Evolutionary conservation across 441 rosid genomes (phyloP).

Genomic region (Oxalis stricta): DNA sequence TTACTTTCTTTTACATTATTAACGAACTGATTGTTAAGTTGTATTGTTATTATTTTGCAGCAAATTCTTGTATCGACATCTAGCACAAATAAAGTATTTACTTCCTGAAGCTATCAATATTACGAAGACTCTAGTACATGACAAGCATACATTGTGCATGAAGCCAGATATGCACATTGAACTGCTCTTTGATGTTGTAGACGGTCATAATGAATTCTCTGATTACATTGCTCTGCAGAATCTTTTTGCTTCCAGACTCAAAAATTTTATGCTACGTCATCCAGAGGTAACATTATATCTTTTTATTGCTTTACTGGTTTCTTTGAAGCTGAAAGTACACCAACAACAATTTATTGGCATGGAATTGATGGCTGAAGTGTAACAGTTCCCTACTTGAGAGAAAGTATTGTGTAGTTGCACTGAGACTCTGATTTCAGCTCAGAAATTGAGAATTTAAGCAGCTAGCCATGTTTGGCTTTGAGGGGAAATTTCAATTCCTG

Average conservation of each 20-base stretch:
- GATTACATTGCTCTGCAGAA: conserved; percentile 21
- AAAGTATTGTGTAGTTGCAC: no score
- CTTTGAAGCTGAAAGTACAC: neutral
- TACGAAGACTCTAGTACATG: conserved; percentile 30
- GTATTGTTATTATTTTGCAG: conserved; percentile 14
- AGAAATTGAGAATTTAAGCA: no score
- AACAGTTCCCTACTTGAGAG: no score
- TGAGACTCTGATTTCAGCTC: no score
- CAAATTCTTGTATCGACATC: conserved; percentile 21
- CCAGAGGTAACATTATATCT: conserved; percentile 24
- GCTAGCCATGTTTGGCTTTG: no score
- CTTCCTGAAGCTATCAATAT: conserved; percentile 32
- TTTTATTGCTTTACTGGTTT: neutral
- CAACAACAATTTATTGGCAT: neutral
- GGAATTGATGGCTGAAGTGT: neutral
- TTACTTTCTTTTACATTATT: neutral
- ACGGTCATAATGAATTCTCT: conserved; percentile 23
- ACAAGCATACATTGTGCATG: conserved; percentile 32
- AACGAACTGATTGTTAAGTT: neutral
- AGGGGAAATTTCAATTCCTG: no score
- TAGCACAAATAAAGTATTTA: conserved; percentile 35
- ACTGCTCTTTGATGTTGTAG: conserved; percentile 22
- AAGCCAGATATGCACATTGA: conserved; percentile 27
- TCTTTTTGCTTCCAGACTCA: conserved; percentile 23
- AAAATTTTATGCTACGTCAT: conserved; percentile 13